Evolutionary conservation across 306 rosid genomes (phyloP), one percentile per base, ranked within the genome.

Genomic region (Vachellia collinsii): DNA sequence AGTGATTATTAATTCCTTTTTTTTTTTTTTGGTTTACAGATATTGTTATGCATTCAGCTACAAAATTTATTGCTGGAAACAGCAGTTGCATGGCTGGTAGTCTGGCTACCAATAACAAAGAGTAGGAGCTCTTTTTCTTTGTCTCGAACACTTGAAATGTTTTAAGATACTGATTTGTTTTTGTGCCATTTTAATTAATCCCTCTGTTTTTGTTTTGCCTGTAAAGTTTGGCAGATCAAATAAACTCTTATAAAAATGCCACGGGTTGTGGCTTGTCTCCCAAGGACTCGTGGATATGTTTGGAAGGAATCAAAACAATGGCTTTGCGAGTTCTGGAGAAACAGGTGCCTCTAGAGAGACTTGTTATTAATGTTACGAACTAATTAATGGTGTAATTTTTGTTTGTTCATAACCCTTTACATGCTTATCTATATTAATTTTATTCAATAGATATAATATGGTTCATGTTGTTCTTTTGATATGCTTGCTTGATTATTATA

Each of bases 11-110:
- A 38, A 38, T 3, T 5, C 3, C 42, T 38, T 38, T 38, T 38
- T 51, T 14, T 51, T 17, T 6, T 16, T 51, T 51, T 16, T 14
- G 58, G n/a, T 4, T 51, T 46, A 14, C 83, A 88, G 91, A 88
- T 74, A 88, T 90, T 74, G 88, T 86, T 78, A 84, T 88, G 91
- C 94, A 90, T 82, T 88, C 90, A 0, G 94, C 91, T n/a, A 90
- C 89, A 4, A 90, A 88, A 79, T 90, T 88, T 81, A 88, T 90
- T 81, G 87, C 91, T 59, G 91, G 94, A 86, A 88, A 90, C 56
- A 86, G 91, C 74, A 90, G 88, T 81, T 39, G 86, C 64, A 88
- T 90, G 91, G 94, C 90, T 3, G 94, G 90, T 73, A 91, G 88
- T 61, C 81, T 88, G 22, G 91, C 89, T 50, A 85, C 86, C 41